Evolutionary conservation across 805 yeast genomes (phyloP).

Genomic region (Myxozyma monticola): DNA sequence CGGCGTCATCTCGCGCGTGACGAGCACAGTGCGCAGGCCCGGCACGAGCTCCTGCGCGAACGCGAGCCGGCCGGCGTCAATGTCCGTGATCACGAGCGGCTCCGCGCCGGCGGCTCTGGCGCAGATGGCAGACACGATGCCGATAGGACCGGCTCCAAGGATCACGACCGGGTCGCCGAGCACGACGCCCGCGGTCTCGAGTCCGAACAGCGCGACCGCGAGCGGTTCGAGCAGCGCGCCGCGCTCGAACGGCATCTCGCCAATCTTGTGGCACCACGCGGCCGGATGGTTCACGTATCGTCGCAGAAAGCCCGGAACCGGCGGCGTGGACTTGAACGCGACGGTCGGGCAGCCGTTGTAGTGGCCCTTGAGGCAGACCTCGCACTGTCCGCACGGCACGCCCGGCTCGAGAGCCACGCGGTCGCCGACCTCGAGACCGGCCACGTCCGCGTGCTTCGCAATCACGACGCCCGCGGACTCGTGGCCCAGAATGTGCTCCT

Average conservation of each 20-base stretch:
- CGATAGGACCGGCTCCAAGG: slow-evolving; percentile 64
- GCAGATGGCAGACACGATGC: slow-evolving; percentile 49
- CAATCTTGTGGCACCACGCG: slow-evolving; percentile 41
- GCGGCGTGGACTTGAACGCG: slow-evolving; percentile 43
- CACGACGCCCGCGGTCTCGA: slow-evolving; percentile 49
- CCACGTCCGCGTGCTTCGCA: slow-evolving; percentile 52
- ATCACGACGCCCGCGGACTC: slow-evolving; percentile 55
- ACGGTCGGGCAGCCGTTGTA: slow-evolving; percentile 44
- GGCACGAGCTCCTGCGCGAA: slow-evolving; percentile 52
- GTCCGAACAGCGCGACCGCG: slow-evolving; percentile 55
- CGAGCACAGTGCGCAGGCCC: slow-evolving; percentile 47
- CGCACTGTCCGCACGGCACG: slow-evolving; percentile 49
- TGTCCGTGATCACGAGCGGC: slow-evolving; percentile 54
- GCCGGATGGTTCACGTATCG: slow-evolving; percentile 43
- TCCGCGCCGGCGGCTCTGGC: slow-evolving; percentile 57
- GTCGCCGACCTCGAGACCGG: slow-evolving; percentile 50
- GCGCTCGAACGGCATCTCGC: slow-evolving; percentile 48
- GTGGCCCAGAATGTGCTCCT: slow-evolving; percentile 62
- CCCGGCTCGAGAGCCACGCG: slow-evolving; percentile 51
- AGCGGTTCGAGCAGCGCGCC: slow-evolving; percentile 61
- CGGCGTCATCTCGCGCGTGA: slow-evolving; percentile 46
- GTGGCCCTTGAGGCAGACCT: slow-evolving; percentile 38
- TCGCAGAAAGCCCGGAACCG: slow-evolving; percentile 41
- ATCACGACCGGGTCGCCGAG: slow-evolving; percentile 52
- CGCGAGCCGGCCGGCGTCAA: slow-evolving; percentile 46